Base-by-base conservation (phyloP, 2,329 filamentous ascomycete species). In the Aspergillus sp. region DNA sequence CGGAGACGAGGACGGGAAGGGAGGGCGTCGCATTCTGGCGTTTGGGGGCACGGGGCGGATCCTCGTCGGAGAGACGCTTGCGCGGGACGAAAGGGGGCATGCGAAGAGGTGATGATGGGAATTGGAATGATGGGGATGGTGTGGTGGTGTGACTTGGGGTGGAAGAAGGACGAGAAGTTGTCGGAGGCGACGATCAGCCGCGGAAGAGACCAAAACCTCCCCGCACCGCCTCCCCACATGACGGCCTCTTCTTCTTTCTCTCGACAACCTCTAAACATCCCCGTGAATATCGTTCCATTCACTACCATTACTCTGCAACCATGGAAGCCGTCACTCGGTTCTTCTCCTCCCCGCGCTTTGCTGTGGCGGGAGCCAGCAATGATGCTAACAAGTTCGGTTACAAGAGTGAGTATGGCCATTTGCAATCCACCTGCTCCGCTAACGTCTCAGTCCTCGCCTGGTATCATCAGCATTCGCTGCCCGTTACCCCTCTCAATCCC, bases 341-440 rank as follows among this genome's bases (percentile, higher is more conserved):
- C 80, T 96, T 97, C 77, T 80, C 84, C 3, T 88, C 87, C 6
- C 83, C 87, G 21, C 79, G 82, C 60, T 96, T 93, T 71, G 92
- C 93, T 53, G 93, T 97, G 23, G 91, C 92, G 17, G 93, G 93
- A 64, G 93, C 93, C 34, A 93, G 88, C 69, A 89, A 88, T 48
- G 91, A 96, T 73, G 79, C 88, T 38, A 77, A 80, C 68, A 97
- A 96, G 72, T 97, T 88, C 67, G 93, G 94, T 20, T 88, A 96
- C 73, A 92, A 91, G 78, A 86, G 91, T 92, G 72, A 13, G n/a
- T 25, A 6, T 21, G 44, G 46, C 45, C 38, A 47, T 32, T 7
- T 19, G 14, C 25, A 32, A 16, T 16, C n/a, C 7, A 23, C 45
- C 5, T 16, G 4, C 11, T 19, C 55, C 9, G 61, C 54, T 51